Percentiles rank a stretch among this genome's conserved stretches.
Conservation (phyloP, 495 filamentous ascomycete species). For the Neurospora africana region DNA sequence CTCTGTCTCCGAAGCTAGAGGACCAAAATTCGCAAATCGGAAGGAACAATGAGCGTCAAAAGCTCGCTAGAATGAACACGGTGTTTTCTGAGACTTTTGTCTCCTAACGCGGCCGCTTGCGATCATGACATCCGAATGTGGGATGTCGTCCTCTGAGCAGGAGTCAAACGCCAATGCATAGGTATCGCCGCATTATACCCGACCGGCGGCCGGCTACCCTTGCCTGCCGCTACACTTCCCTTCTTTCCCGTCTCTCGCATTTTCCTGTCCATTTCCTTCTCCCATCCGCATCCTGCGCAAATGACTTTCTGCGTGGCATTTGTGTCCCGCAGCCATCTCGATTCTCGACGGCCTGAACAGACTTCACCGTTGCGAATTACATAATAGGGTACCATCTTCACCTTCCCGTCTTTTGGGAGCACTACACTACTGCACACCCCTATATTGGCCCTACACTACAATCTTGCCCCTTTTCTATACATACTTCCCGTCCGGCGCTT, state of each 20-base stretch:
- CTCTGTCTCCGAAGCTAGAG: too few relatives aligned
- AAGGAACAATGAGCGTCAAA: background rate
- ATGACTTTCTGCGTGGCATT: background rate
- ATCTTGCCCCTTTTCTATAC: background rate
- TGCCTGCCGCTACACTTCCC: background rate
- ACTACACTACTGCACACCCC: background rate
- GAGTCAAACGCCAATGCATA: background rate
- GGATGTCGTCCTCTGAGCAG: background rate
- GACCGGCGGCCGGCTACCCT: background rate
- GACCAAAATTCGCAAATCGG: too few relatives aligned
- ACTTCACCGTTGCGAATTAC: background rate
- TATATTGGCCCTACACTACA: background rate
- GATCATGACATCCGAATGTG: background rate
- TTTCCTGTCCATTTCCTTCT: background rate
- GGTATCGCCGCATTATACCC: background rate
- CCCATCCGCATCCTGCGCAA: background rate
- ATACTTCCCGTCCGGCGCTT: background rate
- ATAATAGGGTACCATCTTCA: background rate
- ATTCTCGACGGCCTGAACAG: background rate
- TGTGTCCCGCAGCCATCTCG: background rate
- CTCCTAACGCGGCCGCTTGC: background rate
- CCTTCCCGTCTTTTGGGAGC: background rate
- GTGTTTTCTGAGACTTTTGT: background rate
- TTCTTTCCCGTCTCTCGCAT: background rate
- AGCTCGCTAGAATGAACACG: background rate